Base-by-base conservation (phyloP, 345 rosid species). In the Salix arbutifolia region DNA sequence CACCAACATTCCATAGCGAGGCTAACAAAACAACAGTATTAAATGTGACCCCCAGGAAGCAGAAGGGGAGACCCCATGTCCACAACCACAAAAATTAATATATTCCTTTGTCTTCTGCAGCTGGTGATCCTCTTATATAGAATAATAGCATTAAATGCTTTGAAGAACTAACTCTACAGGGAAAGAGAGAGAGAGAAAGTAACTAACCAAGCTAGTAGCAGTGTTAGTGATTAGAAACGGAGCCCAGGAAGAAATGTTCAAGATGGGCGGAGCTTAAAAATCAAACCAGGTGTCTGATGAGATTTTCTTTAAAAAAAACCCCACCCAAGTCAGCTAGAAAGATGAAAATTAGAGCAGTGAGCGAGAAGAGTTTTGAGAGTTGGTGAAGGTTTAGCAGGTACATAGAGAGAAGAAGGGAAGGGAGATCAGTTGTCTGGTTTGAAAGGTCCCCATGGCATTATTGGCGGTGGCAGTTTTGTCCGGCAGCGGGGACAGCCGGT, bases 401-500 rank as follows among this genome's bases (percentile, higher is more conserved):
- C 73, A 25, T 4, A 40, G 79, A 44, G 81, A 70, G 77, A 75
- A 56, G 62, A 23, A 23, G 64, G 71, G 70, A 30, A 71, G 81
- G 33, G 60, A 28, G 74, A 40, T 40, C 44, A 46, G 79, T 78
- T 77, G 89, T 84, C 90, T 82, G 83, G 83, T 76, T 84, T 90
- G 70, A 81, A 50, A n/a, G 82, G 84, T 87, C 80, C 85, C 87
- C 75, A 66, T 35, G 79, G 90, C 91, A 92, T 88, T 87, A 90
- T 90, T 87, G 88, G 89, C 82, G 81, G 77, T 86, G 86, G 90
- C 88, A 87, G 88, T 87, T 90, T 92, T 90, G 93, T 90, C 92
- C 83, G 73, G 84, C 90, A 87, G 92, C 86, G 86, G 82, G 79
- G 90, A 88, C 95, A 84, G 87, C 56, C 76, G 80, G 88, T 83